phyloP scores from a whole-genome alignment of 192 early-diverging fungal species.

The Chytriomyces hyalinus region DNA sequence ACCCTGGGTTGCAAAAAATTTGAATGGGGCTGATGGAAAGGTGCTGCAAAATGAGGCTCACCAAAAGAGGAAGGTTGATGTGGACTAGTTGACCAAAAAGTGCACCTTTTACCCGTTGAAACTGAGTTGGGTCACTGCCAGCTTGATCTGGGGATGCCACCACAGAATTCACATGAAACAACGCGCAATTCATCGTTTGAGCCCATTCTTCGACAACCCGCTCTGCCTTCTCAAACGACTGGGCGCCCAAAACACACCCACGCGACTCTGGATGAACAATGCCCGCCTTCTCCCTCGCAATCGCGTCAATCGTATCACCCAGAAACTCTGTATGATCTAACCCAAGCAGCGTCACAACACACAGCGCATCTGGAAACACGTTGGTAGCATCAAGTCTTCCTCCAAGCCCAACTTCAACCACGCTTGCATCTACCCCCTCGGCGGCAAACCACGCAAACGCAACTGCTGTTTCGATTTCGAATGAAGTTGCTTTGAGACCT shows the following conservation, averaged over 20 bases:
- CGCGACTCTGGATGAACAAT: conserved; percentile 63
- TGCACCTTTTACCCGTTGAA: not conserved
- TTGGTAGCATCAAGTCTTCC: conserved; percentile 84
- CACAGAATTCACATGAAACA: not conserved
- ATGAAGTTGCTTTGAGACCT: conserved; percentile 56
- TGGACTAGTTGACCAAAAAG: not conserved
- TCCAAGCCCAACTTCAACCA: conserved; percentile 86
- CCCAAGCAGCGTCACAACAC: conserved; percentile 72
- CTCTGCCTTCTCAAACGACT: conserved; percentile 51
- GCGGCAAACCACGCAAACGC: conserved; percentile 51
- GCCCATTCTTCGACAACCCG: conserved; percentile 24
- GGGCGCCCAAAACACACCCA: conserved; percentile 52
- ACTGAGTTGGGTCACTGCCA: not conserved
- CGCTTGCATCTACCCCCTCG: conserved; percentile 68
- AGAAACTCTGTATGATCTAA: conserved; percentile 81
- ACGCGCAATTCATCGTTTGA: not conserved
- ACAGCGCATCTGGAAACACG: conserved; percentile 60
- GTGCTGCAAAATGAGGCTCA: no score
- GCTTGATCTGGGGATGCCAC: not conserved
- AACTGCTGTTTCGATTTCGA: conserved; percentile 72
- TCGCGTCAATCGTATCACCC: conserved; percentile 68
- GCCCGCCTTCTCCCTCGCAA: conserved; percentile 79
- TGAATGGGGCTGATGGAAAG: no score
- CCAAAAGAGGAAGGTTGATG: conserved; percentile 5
- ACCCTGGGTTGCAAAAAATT: conserved; percentile 44